Percentiles rank a stretch among this genome's conserved stretches.
Evolutionary conservation across 257 asterid species (phyloP).

Genomic region (Plectranthus barbatus): DNA sequence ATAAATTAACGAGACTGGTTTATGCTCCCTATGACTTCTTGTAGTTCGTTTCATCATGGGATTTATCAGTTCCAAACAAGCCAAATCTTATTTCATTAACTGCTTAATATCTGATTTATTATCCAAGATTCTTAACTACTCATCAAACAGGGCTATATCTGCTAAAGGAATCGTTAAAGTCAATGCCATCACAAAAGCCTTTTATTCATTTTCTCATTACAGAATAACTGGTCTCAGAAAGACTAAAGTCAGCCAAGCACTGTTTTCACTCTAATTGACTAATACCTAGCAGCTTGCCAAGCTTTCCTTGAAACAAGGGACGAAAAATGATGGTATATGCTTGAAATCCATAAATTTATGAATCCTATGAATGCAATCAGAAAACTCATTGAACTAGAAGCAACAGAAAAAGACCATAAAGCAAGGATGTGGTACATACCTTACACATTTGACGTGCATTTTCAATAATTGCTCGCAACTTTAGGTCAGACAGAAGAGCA

Average conservation of each 20-base stretch:
- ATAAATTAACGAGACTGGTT: background rate
- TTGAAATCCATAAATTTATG: background rate
- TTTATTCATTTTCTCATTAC: background rate
- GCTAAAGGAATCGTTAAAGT: background rate
- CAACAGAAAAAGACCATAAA: background rate
- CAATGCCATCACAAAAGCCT: background rate
- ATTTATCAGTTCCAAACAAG: too few species aligned
- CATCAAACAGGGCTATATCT: background rate
- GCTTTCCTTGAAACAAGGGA: background rate
- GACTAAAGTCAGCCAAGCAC: too few species aligned
- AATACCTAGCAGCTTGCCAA: background rate
- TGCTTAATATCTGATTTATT: background rate
- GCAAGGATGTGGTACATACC: conserved; percentile 27
- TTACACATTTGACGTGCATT: conserved; percentile 88
- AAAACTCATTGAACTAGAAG: background rate
- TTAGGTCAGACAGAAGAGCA: conserved; percentile 78
- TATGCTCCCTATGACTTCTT: background rate
- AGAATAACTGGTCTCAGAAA: background rate
- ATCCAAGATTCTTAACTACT: too few species aligned
- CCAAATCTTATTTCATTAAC: too few species aligned
- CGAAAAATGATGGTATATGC: background rate
- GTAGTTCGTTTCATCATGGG: too few species aligned
- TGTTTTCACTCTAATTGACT: too few species aligned
- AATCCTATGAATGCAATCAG: background rate
- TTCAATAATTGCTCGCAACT: conserved; percentile 78